Percentiles rank a stretch among this genome's conserved stretches.
These are phyloP conservation scores for Cucumis hystrix DNA, from an alignment of 306 rosid species.

Conservation along the genomic window DNA sequence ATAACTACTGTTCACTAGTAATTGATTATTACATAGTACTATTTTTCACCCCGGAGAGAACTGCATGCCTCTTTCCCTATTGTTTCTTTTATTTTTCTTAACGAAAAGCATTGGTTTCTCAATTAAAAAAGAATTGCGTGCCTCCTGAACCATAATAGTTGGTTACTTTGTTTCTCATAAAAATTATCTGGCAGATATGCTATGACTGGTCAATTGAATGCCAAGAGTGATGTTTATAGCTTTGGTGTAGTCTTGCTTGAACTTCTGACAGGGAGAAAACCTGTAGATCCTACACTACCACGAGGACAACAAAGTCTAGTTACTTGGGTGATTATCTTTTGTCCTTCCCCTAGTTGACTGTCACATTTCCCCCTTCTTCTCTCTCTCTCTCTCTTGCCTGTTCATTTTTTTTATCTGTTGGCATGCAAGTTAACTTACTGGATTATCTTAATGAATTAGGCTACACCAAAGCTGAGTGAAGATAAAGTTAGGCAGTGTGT, in stretches of 20 bases:
- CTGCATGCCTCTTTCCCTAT: neutral
- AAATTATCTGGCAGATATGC: conserved; percentile 3
- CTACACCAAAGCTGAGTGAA: conserved; percentile 11
- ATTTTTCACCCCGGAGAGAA: neutral
- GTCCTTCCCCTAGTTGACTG: neutral
- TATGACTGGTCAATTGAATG: conserved; percentile 14
- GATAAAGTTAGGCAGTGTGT: conserved; percentile 14
- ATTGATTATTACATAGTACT: neutral
- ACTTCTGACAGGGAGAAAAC: conserved; percentile 12
- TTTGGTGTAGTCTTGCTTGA: conserved; percentile 13
- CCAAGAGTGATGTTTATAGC: conserved; percentile 11
- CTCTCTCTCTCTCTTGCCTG: neutral
- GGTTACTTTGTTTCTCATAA: neutral
- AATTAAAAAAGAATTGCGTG: neutral
- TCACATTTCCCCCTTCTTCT: neutral
- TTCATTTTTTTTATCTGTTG: neutral
- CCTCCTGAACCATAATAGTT: neutral
- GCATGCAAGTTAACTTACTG: neutral
- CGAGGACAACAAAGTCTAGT: conserved; percentile 15
- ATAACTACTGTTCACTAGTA: neutral
- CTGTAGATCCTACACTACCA: conserved; percentile 11
- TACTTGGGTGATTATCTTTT: conserved; percentile 6
- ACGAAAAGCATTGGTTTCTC: neutral
- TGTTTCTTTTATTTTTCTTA: neutral
- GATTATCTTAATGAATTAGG: neutral